Evolutionary conservation across 306 rosid genomes (phyloP), one percentile per base, ranked within the genome.

Genomic region (Fragaria ananassa): DNA sequence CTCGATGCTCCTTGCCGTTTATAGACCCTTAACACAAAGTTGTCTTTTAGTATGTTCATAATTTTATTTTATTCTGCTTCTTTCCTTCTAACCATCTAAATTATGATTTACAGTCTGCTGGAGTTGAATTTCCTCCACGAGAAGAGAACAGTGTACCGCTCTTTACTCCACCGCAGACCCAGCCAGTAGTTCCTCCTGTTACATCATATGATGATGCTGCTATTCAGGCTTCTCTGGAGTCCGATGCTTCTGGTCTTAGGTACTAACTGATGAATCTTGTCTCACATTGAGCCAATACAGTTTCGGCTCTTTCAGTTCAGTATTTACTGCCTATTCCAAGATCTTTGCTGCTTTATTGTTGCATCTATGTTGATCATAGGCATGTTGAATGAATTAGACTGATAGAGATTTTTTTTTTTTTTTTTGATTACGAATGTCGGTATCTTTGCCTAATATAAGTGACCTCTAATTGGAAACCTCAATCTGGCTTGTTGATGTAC

Each of bases 61-160:
- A 49, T 53, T 23, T 31, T 44, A 42, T 66, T 6, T 47, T 66
- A 46, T 62, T 73, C 34, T 17, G 53, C 53, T 51, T 35, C 66
- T 70, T 78, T 66, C 63, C 39, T 68, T 74, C 66, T 78, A 35
- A 72, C 14, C 3, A 34, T 62, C 72, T 6, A 39, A 45, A 79
- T 63, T 34, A 70, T 80, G 67, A 80, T 72, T 82, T 54, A 58
- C 86, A 95, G 99, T 64, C 93, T 82, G 88, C 87, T 75, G 99
- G 99, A 85, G 92, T 95, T 85, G 97, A 89, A 62, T 95, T 95
- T 83, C 99, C 97, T 23, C 99, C 99, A 47, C 87, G 86, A 78
- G 91, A 79, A 34, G 97, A 87, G 77, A 85, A 83, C 79, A 88
- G 93, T 35, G 99, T 91, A 51, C 96, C 97, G 46, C 81, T 95